phyloP scores from a whole-genome alignment of 2,329 filamentous ascomycete species.

The Xylaria sp. region DNA sequence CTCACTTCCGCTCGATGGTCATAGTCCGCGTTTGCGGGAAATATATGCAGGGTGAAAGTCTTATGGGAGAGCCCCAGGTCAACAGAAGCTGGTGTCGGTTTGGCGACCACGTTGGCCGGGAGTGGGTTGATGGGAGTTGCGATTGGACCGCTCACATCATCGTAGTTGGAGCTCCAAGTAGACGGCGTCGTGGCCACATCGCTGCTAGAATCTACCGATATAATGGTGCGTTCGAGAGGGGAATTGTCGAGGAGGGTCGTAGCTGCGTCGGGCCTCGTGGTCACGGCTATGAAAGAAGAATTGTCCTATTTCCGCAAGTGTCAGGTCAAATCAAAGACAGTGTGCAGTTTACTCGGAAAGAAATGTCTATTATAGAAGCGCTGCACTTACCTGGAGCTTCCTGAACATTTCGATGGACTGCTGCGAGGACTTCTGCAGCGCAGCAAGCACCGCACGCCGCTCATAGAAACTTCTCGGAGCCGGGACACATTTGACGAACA shows the following conservation, averaged over 20 bases:
- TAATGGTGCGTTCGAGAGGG: constrained; percentile 59
- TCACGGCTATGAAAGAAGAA: constrained; percentile 62
- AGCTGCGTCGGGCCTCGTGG: constrained; percentile 54
- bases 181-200: constrained; percentile 32
- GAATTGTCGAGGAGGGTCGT: constrained; percentile 55
- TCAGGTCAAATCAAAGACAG: background rate
- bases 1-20: constrained; percentile 42
- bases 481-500: constrained; percentile 63
- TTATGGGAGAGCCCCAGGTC: constrained; percentile 41
- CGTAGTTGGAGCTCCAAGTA: constrained; percentile 42
- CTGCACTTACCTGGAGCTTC: constrained; percentile 52
- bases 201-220: constrained; percentile 38
- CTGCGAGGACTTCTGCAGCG: constrained; percentile 52
- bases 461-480: constrained; percentile 62
- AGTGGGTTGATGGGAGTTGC: constrained; percentile 43
- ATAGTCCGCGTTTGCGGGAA: constrained; percentile 44
- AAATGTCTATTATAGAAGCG: background rate
- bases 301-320: constrained; percentile 51
- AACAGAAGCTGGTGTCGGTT: constrained; percentile 36
- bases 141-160: constrained; percentile 41
- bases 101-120: constrained; percentile 26
- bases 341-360: background rate
- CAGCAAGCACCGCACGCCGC: constrained; percentile 64
- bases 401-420: constrained; percentile 62
- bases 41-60: constrained; percentile 47